phyloP scores from a whole-genome alignment of 495 filamentous ascomycete species.

The Acidomyces sp. region DNA sequence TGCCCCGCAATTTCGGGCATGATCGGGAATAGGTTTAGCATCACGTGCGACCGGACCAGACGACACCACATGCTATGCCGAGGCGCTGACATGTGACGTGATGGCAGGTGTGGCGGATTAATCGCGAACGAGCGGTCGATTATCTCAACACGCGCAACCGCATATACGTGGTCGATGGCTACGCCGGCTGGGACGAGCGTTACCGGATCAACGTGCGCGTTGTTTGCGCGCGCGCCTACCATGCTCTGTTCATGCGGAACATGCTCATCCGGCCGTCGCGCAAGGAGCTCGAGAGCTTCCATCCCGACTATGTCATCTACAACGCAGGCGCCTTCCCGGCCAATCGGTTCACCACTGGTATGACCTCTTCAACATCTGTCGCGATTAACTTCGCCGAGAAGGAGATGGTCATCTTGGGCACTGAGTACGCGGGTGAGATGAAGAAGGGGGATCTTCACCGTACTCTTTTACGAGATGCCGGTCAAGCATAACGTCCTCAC shows the following conservation, averaged over 20 bases:
- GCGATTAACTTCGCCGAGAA: conserved; percentile 81
- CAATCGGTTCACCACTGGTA: conserved; percentile 93
- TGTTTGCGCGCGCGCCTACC: conserved; percentile 96
- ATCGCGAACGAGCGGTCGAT: conserved; percentile 95
- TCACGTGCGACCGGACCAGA: not conserved
- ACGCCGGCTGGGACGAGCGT: conserved; percentile 94
- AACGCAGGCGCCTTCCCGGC: conserved; percentile 97
- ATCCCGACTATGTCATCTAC: conserved; percentile 99
- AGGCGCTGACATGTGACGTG: conserved; percentile 17
- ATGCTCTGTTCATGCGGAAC: conserved; percentile 99
- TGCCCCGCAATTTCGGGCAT: conserved; percentile 7
- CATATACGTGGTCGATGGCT: conserved; percentile 97
- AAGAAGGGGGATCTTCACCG: conserved; percentile 97
- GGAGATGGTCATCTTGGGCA: conserved; percentile 97
- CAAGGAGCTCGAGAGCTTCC: conserved; percentile 90
- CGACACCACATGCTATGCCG: not conserved
- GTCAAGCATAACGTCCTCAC: conserved; percentile 98
- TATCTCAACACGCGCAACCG: conserved; percentile 97
- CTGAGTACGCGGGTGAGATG: conserved; percentile 97
- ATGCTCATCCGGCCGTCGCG: conserved; percentile 92
- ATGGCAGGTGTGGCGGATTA: conserved; percentile 92
- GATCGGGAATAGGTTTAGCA: conserved; percentile 1
- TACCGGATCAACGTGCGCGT: conserved; percentile 97
- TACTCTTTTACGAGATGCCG: conserved; percentile 99
- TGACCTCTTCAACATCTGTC: conserved; percentile 88